A percentile compares a stretch with the other conserved stretches of the same genome.
phyloP scores from a whole-genome alignment of 495 filamentous ascomycete species.

The Podospora comata region DNA sequence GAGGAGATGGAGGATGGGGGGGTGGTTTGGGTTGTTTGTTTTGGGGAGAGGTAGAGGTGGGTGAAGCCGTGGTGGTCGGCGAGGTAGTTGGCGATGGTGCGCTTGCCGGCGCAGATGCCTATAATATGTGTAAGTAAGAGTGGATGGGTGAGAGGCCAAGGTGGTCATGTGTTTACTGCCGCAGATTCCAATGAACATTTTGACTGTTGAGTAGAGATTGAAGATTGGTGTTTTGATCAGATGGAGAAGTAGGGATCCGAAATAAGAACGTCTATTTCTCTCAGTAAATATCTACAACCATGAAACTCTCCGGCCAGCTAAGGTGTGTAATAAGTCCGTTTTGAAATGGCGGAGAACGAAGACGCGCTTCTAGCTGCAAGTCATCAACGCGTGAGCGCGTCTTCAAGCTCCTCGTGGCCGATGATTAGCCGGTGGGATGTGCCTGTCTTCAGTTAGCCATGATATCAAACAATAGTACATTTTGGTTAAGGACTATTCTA shows the following conservation, averaged over 20 bases:
- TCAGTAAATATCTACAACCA: neutral
- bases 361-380: slow-evolving; percentile 24
- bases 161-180: slow-evolving; percentile 59
- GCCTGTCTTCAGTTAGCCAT: too few relatives aligned
- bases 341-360: slow-evolving; percentile 1
- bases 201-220: neutral
- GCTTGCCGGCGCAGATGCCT: slow-evolving; percentile 91
- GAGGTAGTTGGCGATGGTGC: slow-evolving; percentile 78
- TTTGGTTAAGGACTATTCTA: too few relatives aligned
- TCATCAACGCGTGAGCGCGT: slow-evolving; percentile 22
- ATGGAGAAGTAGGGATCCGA: neutral
- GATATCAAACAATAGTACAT: too few relatives aligned
- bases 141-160: slow-evolving; percentile 8
- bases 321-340: neutral
- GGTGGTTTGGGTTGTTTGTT: neutral
- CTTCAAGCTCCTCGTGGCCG: slow-evolving; percentile 1
- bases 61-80: slow-evolving; percentile 73
- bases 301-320: neutral
- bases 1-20: slow-evolving; percentile 2
- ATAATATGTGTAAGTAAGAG: slow-evolving; percentile 21
- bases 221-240: neutral
- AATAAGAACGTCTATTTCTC: neutral
- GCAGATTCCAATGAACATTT: slow-evolving; percentile 90
- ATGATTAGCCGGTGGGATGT: slow-evolving; percentile 22
- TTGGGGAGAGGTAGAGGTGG: slow-evolving; percentile 37